Evolutionary conservation across 1,284 basidiomycete species (phyloP).

Genomic region (Heterobasidion irregulare): DNA sequence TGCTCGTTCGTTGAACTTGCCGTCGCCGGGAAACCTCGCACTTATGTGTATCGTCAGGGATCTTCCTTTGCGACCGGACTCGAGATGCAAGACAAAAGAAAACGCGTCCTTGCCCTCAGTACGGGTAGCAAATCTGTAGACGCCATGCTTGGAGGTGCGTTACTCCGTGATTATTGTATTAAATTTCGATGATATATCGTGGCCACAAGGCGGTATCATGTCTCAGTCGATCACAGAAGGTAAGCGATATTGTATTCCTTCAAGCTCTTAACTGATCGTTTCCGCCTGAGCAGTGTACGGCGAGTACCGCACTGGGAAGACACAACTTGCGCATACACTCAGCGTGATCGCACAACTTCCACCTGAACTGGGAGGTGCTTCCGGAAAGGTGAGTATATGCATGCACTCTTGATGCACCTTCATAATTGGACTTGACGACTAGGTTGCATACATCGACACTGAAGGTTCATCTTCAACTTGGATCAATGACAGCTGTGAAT

Average conservation of each 20-base stretch:
- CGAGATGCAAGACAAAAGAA: slow-evolving; percentile 82
- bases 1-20: slow-evolving; percentile 43
- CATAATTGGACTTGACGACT: neutral
- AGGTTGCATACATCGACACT: slow-evolving; percentile 92
- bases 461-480: slow-evolving; percentile 43
- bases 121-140: slow-evolving; percentile 92
- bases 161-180: neutral
- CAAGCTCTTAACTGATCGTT: too few relatives aligned
- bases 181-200: slow-evolving; percentile 1
- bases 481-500: neutral
- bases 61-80: slow-evolving; percentile 84
- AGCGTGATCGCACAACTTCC: slow-evolving; percentile 86
- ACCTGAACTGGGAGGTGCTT: slow-evolving; percentile 81
- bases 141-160: slow-evolving; percentile 73
- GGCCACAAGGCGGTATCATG: slow-evolving; percentile 64
- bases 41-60: slow-evolving; percentile 39
- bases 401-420: neutral
- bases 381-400: slow-evolving; percentile 59
- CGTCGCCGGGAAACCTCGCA: slow-evolving; percentile 1
- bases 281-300: slow-evolving; percentile 50
- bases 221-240: slow-evolving; percentile 92
- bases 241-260: slow-evolving; percentile 18
- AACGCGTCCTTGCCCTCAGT: slow-evolving; percentile 71
- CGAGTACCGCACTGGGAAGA: slow-evolving; percentile 82
- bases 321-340: slow-evolving; percentile 89